Evolutionary conservation across 208 protist species (phyloP).

Genomic region (Leishmania braziliensis): DNA sequence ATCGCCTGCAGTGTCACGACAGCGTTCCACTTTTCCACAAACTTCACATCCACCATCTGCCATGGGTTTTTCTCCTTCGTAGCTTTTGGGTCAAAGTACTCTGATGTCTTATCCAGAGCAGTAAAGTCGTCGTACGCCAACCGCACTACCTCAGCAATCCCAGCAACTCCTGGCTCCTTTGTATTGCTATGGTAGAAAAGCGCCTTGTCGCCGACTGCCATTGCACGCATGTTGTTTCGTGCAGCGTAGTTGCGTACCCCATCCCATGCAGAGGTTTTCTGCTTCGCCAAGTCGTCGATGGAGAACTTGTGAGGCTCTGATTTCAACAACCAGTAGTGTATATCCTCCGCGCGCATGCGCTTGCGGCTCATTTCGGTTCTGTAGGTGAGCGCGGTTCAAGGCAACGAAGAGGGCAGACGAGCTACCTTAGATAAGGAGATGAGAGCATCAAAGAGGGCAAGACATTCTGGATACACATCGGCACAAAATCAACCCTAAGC

Average conservation of each 20-base stretch:
- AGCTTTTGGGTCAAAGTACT: constrained; percentile 76
- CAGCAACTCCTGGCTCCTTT: constrained; percentile 74
- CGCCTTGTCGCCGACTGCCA: constrained; percentile 73
- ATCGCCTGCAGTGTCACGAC: constrained; percentile 57
- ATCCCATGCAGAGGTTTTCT: constrained; percentile 71
- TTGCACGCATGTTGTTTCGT: constrained; percentile 85
- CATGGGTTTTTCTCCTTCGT: constrained; percentile 75
- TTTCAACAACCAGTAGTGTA: constrained; percentile 86
- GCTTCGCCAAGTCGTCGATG: constrained; percentile 68
- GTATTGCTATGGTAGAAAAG: constrained; percentile 91
- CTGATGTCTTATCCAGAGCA: constrained; percentile 67
- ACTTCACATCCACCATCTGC: constrained; percentile 86
- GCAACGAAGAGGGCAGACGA: neutral
- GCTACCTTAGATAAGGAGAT: neutral
- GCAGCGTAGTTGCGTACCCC: constrained; percentile 88
- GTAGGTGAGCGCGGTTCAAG: neutral
- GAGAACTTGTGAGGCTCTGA: constrained; percentile 85
- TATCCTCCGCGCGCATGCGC: constrained; percentile 37
- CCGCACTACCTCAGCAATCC: constrained; percentile 62
- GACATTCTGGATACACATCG: neutral
- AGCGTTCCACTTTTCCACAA: constrained; percentile 67
- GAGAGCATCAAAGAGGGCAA: neutral
- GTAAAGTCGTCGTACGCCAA: constrained; percentile 78
- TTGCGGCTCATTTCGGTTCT: constrained; percentile 39
- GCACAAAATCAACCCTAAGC: neutral